A percentile compares a stretch with the other conserved stretches of the same genome.
These are phyloP conservation scores for Porodaedalea pini DNA, from an alignment of 1,284 basidiomycete genomes.

Conservation along the genomic window DNA sequence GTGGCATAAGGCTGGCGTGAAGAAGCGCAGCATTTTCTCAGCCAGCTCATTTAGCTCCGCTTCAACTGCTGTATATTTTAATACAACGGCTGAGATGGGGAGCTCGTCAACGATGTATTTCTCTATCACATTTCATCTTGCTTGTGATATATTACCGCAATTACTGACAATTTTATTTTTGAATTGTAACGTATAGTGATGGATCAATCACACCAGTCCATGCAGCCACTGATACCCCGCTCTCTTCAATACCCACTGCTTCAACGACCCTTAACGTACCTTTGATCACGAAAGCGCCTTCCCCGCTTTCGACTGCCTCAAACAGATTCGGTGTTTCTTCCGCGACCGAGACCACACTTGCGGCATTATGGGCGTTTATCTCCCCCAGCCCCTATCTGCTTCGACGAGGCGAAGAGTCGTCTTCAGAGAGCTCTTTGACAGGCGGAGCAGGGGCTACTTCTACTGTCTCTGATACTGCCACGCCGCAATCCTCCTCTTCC, in stretches of 20 bases:
- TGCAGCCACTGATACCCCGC: not conserved
- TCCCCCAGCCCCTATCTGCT: not conserved
- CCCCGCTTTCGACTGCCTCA: not conserved
- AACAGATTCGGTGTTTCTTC: not conserved
- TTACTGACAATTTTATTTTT: not conserved
- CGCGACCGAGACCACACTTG: not conserved
- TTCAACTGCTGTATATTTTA: no score
- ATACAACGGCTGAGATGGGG: no score
- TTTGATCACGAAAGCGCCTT: not conserved
- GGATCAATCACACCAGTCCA: not conserved
- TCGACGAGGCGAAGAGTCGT: not conserved
- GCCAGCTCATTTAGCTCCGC: no score
- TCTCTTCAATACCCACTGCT: not conserved
- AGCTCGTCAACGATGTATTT: no score
- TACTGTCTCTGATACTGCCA: not conserved
- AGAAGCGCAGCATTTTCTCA: not conserved
- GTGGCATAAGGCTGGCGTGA: no score
- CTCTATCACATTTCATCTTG: no score
- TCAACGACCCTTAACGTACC: not conserved
- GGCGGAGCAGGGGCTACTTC: not conserved
- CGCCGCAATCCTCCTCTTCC: not conserved
- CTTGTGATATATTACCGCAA: not conserved
- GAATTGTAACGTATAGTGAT: not conserved
- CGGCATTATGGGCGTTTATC: not conserved
- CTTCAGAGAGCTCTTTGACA: not conserved